Evolutionary conservation across 306 rosid genomes (phyloP).

Genomic region (Cicer chorassanicum): DNA sequence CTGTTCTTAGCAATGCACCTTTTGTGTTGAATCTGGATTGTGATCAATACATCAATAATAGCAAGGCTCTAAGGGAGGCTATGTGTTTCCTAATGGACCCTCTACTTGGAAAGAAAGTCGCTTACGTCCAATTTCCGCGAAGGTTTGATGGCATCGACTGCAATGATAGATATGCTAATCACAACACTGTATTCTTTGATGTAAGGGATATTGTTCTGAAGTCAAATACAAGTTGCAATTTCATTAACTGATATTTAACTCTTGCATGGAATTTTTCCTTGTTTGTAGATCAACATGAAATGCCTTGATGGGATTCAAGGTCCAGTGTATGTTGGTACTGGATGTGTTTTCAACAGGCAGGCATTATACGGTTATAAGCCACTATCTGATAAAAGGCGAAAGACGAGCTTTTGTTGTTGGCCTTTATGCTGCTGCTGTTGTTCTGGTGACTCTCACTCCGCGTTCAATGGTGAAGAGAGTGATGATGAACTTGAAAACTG

Average conservation of each 20-base stretch:
- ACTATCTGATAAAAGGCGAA: slow-evolving; percentile 71
- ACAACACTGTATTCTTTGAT: slow-evolving; percentile 74
- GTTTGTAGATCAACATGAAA: slow-evolving; percentile 85
- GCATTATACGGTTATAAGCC: slow-evolving; percentile 92
- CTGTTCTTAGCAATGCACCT: slow-evolving; percentile 94
- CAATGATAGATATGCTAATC: slow-evolving; percentile 85
- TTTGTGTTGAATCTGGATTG: slow-evolving; percentile 94
- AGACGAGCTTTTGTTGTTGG: slow-evolving; percentile 54
- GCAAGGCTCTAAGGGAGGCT: slow-evolving; percentile 90
- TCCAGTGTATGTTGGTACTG: slow-evolving; percentile 90
- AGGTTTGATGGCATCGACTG: slow-evolving; percentile 86
- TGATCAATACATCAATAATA: slow-evolving; percentile 95
- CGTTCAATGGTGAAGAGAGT: slow-evolving; percentile 69
- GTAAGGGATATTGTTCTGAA: slow-evolving; percentile 57
- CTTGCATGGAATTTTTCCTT: slow-evolving; percentile 43
- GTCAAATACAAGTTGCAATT: slow-evolving; percentile 13
- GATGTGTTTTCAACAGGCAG: slow-evolving; percentile 89
- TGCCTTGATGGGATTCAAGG: slow-evolving; percentile 98
- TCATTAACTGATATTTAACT: slow-evolving; percentile 26
- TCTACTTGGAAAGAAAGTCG: slow-evolving; percentile 73
- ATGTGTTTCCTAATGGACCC: slow-evolving; percentile 98
- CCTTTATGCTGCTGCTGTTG: slow-evolving; percentile 37
- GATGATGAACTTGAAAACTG: slow-evolving; percentile 78
- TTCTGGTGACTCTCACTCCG: slow-evolving; percentile 53
- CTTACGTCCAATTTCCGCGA: slow-evolving; percentile 91